A percentile compares a stretch with the other conserved stretches of the same genome.
Evolutionary conservation across 768 basidiomycete species (phyloP).

Genomic region (Boletus sp.): DNA sequence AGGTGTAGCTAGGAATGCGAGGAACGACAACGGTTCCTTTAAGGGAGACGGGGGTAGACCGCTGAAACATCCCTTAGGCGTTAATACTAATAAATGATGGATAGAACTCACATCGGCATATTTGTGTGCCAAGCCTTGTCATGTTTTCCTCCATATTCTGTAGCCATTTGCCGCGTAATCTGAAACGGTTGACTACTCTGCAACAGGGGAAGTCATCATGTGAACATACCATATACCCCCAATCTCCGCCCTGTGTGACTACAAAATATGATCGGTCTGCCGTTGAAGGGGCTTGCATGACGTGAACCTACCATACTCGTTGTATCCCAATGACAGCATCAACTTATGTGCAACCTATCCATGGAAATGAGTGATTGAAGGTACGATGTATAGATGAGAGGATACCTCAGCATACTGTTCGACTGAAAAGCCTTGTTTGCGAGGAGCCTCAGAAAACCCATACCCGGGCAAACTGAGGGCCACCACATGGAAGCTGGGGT

Average conservation of each 20-base stretch:
- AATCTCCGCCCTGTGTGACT: slow-evolving; percentile 53
- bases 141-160: slow-evolving; percentile 39
- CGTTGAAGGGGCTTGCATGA: neutral
- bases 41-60: slow-evolving; percentile 20
- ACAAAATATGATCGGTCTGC: neutral
- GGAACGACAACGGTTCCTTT: slow-evolving; percentile 27
- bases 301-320: slow-evolving; percentile 42
- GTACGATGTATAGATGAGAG: neutral
- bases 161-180: slow-evolving; percentile 36
- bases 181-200: slow-evolving; percentile 7
- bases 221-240: slow-evolving; percentile 39
- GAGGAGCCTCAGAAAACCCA: slow-evolving; percentile 59
- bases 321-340: slow-evolving; percentile 48
- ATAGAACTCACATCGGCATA: slow-evolving; percentile 37
- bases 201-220: neutral
- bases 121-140: slow-evolving; percentile 56
- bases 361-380: neutral
- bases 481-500: slow-evolving; percentile 64
- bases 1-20: slow-evolving; percentile 27
- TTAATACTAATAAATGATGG: neutral
- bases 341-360: slow-evolving; percentile 45
- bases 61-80: slow-evolving; percentile 10
- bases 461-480: slow-evolving; percentile 57
- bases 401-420: slow-evolving; percentile 57
- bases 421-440: slow-evolving; percentile 46